These are phyloP conservation scores for Coemansia sp. DNA, from an alignment of 192 early-diverging fungal genomes.

Conservation along the genomic window DNA sequence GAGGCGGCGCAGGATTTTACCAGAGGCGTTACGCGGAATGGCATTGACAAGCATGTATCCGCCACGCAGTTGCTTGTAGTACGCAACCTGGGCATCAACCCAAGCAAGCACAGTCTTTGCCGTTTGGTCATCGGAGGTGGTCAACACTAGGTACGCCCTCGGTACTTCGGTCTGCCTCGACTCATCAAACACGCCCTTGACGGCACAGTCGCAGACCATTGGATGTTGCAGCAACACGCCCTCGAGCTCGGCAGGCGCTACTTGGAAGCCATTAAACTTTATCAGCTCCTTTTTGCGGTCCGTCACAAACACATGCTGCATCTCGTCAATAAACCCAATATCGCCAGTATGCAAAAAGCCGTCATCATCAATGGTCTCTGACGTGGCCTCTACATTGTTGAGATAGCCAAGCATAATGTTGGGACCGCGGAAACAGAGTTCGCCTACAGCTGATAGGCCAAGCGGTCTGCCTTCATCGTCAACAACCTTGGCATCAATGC, in stretches of 20 bases:
- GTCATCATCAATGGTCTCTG: slow-evolving; percentile 62
- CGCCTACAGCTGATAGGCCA: slow-evolving; percentile 67
- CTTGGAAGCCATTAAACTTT: slow-evolving; percentile 82
- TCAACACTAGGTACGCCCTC: slow-evolving; percentile 66
- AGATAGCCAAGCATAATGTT: slow-evolving; percentile 84
- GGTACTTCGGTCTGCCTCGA: slow-evolving; percentile 68
- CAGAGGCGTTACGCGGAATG: slow-evolving; percentile 30
- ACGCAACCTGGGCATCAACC: slow-evolving; percentile 16
- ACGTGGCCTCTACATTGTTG: slow-evolving; percentile 71
- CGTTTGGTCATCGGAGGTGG: neutral
- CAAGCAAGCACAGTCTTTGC: slow-evolving; percentile 5
- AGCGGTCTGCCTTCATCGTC: slow-evolving; percentile 62
- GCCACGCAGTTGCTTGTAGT: slow-evolving; percentile 44
- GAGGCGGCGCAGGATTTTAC: slow-evolving; percentile 39
- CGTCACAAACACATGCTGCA: slow-evolving; percentile 58
- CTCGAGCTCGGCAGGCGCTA: slow-evolving; percentile 87
- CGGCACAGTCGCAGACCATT: slow-evolving; percentile 61
- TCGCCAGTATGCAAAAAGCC: slow-evolving; percentile 84
- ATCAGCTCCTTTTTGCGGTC: slow-evolving; percentile 86
- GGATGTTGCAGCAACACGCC: slow-evolving; percentile 65
- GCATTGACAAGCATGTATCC: slow-evolving; percentile 12
- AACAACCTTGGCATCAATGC: slow-evolving; percentile 68
- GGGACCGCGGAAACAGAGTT: slow-evolving; percentile 76
- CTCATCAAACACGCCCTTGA: slow-evolving; percentile 60
- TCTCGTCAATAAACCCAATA: slow-evolving; percentile 60